phyloP scores from a whole-genome alignment of 768 basidiomycete species.

The Symmetrospora coprosmae region DNA sequence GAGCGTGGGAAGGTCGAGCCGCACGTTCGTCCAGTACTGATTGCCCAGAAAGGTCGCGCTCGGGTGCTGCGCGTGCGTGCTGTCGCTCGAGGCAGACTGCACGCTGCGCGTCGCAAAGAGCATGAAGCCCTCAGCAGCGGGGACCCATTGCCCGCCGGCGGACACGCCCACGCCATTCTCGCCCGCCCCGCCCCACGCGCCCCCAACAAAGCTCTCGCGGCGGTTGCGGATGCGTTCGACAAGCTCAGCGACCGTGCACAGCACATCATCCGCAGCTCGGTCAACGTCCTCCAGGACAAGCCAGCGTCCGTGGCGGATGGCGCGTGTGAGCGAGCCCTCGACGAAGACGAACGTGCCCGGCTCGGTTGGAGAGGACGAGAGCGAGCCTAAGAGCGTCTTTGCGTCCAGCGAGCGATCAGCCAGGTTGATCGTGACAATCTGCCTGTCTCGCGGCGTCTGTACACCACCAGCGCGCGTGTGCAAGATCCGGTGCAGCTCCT shows the following conservation, averaged over 20 bases:
- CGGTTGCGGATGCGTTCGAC: conserved; percentile 47
- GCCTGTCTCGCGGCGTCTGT: conserved; percentile 6
- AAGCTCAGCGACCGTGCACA: conserved; percentile 72
- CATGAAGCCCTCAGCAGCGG: conserved; percentile 64
- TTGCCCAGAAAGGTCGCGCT: conserved; percentile 65
- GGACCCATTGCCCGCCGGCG: conserved; percentile 53
- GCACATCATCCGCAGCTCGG: conserved; percentile 71
- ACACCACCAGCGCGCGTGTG: conserved; percentile 41
- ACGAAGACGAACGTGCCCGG: conserved; percentile 92
- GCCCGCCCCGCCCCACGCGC: conserved; percentile 47
- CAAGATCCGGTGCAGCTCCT: conserved; percentile 56
- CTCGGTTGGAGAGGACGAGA: conserved; percentile 66
- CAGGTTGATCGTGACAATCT: conserved; percentile 72
- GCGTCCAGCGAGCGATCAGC: conserved; percentile 92
- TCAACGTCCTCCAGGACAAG: conserved; percentile 86
- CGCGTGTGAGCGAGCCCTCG: conserved; percentile 78
- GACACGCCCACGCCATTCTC: conserved; percentile 46
- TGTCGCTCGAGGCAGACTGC: neutral
- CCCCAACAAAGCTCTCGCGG: conserved; percentile 23
- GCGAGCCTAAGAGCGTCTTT: conserved; percentile 80
- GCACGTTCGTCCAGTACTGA: conserved; percentile 65
- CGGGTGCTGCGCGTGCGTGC: conserved; percentile 37
- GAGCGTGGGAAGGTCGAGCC: conserved; percentile 48
- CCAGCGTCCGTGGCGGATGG: conserved; percentile 83
- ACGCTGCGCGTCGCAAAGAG: conserved; percentile 78